Conservation (phyloP, 2,329 filamentous ascomycete genomes). For the Calonectria crousiana region DNA sequence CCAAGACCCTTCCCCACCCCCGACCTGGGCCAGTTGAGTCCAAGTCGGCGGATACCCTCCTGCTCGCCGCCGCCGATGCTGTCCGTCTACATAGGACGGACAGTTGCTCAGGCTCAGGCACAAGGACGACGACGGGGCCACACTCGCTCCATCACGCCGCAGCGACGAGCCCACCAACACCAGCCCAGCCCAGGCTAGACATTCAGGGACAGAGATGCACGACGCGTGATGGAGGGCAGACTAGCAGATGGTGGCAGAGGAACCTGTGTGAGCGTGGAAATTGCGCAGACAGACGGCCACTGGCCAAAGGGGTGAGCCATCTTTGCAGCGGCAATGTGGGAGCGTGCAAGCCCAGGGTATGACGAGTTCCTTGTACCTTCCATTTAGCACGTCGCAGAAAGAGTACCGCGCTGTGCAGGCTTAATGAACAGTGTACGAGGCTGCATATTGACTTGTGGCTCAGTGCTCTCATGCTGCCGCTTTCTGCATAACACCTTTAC, state of each 20-base stretch:
- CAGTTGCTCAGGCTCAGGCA: slow-evolving; percentile 12
- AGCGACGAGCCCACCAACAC: slow-evolving; percentile 11
- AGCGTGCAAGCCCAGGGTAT: slow-evolving; percentile 37
- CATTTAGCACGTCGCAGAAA: slow-evolving; percentile 29
- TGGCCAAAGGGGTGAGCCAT: slow-evolving; percentile 27
- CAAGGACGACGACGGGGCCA: slow-evolving; percentile 4
- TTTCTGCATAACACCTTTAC: background rate
- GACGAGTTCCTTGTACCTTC: slow-evolving; percentile 37
- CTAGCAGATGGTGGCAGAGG: slow-evolving; percentile 10
- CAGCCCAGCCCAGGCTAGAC: slow-evolving; percentile 19
- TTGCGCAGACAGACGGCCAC: slow-evolving; percentile 31
- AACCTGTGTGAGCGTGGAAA: slow-evolving; percentile 37
- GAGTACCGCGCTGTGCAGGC: slow-evolving; percentile 23
- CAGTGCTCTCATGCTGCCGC: background rate
- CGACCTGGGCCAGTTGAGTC: slow-evolving; percentile 21
- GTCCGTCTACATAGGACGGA: slow-evolving; percentile 15
- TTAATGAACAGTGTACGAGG: background rate
- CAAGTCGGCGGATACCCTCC: slow-evolving; percentile 15
- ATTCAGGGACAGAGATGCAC: slow-evolving; percentile 29
- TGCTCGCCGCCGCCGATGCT: slow-evolving; percentile 24
- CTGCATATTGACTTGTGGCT: background rate
- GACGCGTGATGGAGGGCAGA: slow-evolving; percentile 22
- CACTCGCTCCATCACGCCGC: background rate
- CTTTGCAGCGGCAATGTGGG: slow-evolving; percentile 1
- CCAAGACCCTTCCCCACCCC: slow-evolving; percentile 25